Base-by-base conservation (phyloP, 305 asterid genomes). In the Fraxinus nigra region DNA sequence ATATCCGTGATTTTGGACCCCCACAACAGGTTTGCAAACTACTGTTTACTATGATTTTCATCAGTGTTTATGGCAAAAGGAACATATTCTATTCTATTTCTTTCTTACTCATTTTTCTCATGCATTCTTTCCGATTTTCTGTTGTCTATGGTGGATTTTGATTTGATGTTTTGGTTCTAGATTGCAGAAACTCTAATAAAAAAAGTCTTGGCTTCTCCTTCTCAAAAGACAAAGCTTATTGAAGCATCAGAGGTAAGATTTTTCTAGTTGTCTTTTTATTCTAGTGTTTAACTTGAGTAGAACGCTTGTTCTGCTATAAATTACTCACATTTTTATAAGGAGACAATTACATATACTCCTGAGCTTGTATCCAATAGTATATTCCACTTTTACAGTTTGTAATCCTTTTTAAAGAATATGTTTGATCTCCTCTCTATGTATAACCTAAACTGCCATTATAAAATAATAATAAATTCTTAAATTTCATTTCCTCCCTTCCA, bases 1-100 rank as follows among this genome's bases (percentile, higher is more conserved):
- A 92, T 81, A 93, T 96, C 87, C 98, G 94, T 73, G 98, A 94
- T 51, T 91, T 94, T 78, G 99, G 99, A 30, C 84, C 98, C 28
- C 93, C 97, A 18, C 89, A 90, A 78, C 92, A 94, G 97, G 99
- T 95, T 43, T 81, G 90, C 65, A 73, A 72, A 80, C 33, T 63
- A 24, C 72, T 20, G 72, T 63, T 22, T 63, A 63, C 33, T 9
- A 63, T 20, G 72, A 63, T 63, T 63, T 63, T 24, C 33, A 9
- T 22, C 33, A 59, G 10, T 63, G 32, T 63, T 63, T 9, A 63
- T 63, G 33, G 33, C 32, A 10, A 63, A 63, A 63, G 16, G 7
- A 11, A 81, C 22, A 18, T 59, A 76, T 59, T 43, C 26, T 81
- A 28, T 75, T 76, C 3, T 59, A 56, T n/a, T 54, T 8, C 13